Evolutionary conservation across 2,329 filamentous ascomycete species (phyloP).

Genomic region (Trichoderma oligosporum): DNA sequence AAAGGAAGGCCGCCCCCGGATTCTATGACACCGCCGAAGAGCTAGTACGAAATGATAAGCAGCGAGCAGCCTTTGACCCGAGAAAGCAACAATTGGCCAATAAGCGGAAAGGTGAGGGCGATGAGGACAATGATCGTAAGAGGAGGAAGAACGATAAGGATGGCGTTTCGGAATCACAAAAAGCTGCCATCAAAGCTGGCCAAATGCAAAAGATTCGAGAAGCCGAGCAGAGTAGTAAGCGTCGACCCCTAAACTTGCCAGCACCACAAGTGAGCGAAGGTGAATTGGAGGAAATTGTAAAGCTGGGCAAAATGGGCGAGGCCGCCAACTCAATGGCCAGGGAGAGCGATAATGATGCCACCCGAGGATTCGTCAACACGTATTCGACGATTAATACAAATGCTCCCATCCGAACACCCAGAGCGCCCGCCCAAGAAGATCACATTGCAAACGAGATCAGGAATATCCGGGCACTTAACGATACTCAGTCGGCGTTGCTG

Average conservation of each 20-base stretch:
- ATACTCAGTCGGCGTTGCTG: slow-evolving; percentile 88
- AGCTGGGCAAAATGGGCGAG: slow-evolving; percentile 95
- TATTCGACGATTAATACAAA: slow-evolving; percentile 77
- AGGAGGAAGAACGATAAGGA: slow-evolving; percentile 86
- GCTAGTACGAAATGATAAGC: slow-evolving; percentile 71
- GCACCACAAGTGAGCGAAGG: slow-evolving; percentile 87
- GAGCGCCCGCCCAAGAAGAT: slow-evolving; percentile 88
- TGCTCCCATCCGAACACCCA: slow-evolving; percentile 87
- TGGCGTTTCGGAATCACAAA: slow-evolving; percentile 70
- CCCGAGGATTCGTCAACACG: slow-evolving; percentile 78
- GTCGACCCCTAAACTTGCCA: slow-evolving; percentile 76
- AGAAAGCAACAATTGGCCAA: slow-evolving; percentile 77
- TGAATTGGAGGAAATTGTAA: slow-evolving; percentile 95
- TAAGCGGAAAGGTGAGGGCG: slow-evolving; percentile 93
- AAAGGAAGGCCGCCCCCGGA: slow-evolving; percentile 81
- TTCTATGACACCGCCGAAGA: slow-evolving; percentile 95
- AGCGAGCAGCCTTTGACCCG: slow-evolving; percentile 83
- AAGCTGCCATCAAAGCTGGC: slow-evolving; percentile 86
- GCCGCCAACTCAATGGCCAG: slow-evolving; percentile 72
- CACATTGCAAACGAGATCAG: slow-evolving; percentile 94
- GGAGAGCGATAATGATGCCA: slow-evolving; percentile 78
- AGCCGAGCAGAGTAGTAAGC: slow-evolving; percentile 94
- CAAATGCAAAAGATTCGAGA: slow-evolving; percentile 93
- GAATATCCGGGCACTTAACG: slow-evolving; percentile 86
- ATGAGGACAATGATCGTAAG: slow-evolving; percentile 76